phyloP scores from a whole-genome alignment of 1,139 yeast genomes.

The Trichomonascaceae sp. region DNA sequence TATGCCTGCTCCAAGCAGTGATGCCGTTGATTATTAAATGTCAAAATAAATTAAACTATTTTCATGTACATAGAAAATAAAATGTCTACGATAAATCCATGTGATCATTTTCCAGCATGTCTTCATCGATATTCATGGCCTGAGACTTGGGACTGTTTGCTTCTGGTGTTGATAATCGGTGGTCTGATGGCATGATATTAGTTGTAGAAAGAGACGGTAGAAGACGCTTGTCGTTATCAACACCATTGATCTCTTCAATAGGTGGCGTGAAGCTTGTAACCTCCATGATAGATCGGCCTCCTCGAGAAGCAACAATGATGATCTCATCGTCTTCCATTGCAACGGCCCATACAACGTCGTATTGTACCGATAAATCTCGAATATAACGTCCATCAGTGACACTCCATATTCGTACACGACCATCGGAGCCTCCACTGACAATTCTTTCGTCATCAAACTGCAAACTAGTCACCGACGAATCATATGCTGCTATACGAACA shows the following conservation, averaged over 20 bases:
- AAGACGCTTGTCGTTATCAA: background rate
- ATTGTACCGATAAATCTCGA: constrained; percentile 34
- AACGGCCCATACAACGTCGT: constrained; percentile 40
- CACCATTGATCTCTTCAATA: constrained; percentile 12
- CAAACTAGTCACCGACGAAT: constrained; percentile 77
- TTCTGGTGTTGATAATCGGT: background rate
- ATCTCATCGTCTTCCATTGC: constrained; percentile 38
- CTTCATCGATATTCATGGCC: background rate
- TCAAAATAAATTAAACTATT: background rate
- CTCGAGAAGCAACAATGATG: constrained; percentile 35
- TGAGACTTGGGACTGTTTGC: constrained; percentile 4
- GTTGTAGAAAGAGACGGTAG: background rate
- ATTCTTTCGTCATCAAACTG: constrained; percentile 82
- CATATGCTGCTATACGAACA: constrained; percentile 81
- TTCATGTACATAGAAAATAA: background rate
- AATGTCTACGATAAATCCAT: background rate
- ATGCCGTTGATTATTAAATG: background rate
- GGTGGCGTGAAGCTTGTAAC: constrained; percentile 33
- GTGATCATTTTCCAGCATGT: background rate
- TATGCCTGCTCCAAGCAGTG: constrained; percentile 8
- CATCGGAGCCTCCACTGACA: constrained; percentile 86
- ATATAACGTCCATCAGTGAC: constrained; percentile 58
- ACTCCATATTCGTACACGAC: constrained; percentile 91
- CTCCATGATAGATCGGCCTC: constrained; percentile 33
- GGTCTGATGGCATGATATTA: background rate